phyloP scores from a whole-genome alignment of 2,329 filamentous ascomycete species.

The Neonectria ditissima region DNA sequence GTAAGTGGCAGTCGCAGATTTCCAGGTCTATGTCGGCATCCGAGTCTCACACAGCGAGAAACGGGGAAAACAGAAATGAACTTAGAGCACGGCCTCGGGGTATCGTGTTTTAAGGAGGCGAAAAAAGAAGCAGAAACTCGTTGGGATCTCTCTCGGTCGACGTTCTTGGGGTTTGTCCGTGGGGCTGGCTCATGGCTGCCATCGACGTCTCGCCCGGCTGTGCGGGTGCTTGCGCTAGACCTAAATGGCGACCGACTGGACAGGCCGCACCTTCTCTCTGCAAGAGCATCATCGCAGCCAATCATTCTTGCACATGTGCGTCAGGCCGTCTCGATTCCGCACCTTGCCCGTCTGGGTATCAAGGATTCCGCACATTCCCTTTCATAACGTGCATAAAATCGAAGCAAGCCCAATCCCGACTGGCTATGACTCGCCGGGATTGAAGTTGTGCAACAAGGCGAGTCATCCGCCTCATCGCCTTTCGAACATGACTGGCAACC shows the following conservation, averaged over 20 bases:
- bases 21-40: slow-evolving; percentile 5
- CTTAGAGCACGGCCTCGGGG: slow-evolving; percentile 2
- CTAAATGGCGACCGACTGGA: slow-evolving; percentile 43
- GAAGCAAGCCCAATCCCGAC: neutral
- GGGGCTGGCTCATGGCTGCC: slow-evolving; percentile 23
- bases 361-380: neutral
- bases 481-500: neutral
- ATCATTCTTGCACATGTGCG: slow-evolving; percentile 43
- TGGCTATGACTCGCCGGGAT: neutral
- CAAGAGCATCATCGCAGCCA: slow-evolving; percentile 20
- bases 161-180: slow-evolving; percentile 38
- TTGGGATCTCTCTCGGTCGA: slow-evolving; percentile 44
- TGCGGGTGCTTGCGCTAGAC: slow-evolving; percentile 36
- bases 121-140: slow-evolving; percentile 21
- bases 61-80: neutral
- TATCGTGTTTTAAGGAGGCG: slow-evolving; percentile 17
- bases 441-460: neutral
- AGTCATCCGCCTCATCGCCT: neutral
- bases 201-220: slow-evolving; percentile 16
- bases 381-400: slow-evolving; percentile 8
- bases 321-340: neutral
- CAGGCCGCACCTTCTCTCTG: neutral
- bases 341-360: slow-evolving; percentile 29
- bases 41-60: slow-evolving; percentile 11
- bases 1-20: neutral